Evolutionary conservation across 257 asterid species (phyloP), one percentile per base, ranked within the genome.

Genomic region (Jaltomata sinuosa): DNA sequence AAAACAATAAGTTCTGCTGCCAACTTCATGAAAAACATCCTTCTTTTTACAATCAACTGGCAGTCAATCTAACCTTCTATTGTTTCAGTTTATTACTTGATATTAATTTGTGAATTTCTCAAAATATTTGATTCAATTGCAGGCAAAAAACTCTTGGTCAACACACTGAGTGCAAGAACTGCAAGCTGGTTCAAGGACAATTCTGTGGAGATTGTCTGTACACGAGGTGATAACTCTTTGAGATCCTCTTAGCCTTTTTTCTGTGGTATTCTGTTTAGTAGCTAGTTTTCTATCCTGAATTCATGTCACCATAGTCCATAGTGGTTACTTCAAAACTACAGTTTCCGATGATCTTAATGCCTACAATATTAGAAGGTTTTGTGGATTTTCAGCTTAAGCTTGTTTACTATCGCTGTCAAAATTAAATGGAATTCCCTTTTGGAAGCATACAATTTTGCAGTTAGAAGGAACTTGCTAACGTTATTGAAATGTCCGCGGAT

Each of bases 121-220:
- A 21, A 45, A 49, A 15, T 76, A 47, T 49, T 76, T 0, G 25
- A 45, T 76, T 3, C 81, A 47, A 76, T 84, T 81, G 85, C 92
- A 94, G 97, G 32, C 98, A 91, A 79, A 94, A 91, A 65, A 91
- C 97, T 50, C 85, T 89, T 1, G 92, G 94, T 83, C 88, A n/a
- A 47, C 95, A 53, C 57, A 91, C 94, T 36, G 72, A 83, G 8
- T 94, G 98, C 94, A 84, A 88, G 90, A 90, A 90, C 83, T 94
- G 97, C 93, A 64, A 82, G 79, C 2, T 21, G 8, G 87, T 71
- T 32, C 57, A 86, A 5, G 95, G 98, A 72, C 95, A 93, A 86
- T 59, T 94, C 16, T 94, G 98, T 89, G 98, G 97, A 89, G 98
- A 94, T 87, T 94, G 95, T 90, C 87, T 94, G 31, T 91, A 87